Evolutionary conservation across 345 rosid genomes (phyloP), one percentile per base, ranked within the genome.

Genomic region (Syzygium aromaticum): DNA sequence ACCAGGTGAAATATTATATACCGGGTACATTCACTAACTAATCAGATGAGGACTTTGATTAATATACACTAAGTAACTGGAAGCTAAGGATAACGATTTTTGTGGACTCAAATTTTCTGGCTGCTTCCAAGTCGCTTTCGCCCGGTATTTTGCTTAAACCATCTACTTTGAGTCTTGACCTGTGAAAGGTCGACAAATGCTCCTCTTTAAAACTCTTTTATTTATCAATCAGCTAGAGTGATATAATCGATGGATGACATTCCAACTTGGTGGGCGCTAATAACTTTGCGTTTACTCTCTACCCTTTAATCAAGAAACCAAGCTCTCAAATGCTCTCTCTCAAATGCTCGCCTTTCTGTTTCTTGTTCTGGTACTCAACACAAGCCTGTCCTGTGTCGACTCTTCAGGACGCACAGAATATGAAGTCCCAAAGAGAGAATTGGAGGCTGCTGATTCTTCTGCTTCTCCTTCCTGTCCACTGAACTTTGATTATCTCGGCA

Each of bases 401-500:
- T 85, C 78, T 54, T 54, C 85, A 22, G 87, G 33, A 84, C n/a
- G 40, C 51, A 17, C 63, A 46, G 86, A 38, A 5, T 10, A 73
- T 73, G 82, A 19, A 2, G 82, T 73, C 49, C 23, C 49, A 9
- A 38, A 43, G 82, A 73, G 82, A 73, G 82, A 33, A 73, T 33
- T 73, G 49, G 80, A 73, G 19, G 80, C 80, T 19, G 80, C 49
- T 1, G 46, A 38, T 57, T 22, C 63, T 30, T 52, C 84, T 11
- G 87, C 51, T 52, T 15, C 84, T 9, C 51, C 59, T 53, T 52
- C 95, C 1, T 96, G 98, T 88, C 98, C 98, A 3, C 92, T 95
- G 51, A 91, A 95, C 90, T 94, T 95, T 82, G 73, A 90, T 67
- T 84, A 91, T 83, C 89, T 96, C 52, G 87, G 86, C 52, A 86